Base-by-base conservation (phyloP, 805 yeast genomes). In the Starmerella apis region DNA sequence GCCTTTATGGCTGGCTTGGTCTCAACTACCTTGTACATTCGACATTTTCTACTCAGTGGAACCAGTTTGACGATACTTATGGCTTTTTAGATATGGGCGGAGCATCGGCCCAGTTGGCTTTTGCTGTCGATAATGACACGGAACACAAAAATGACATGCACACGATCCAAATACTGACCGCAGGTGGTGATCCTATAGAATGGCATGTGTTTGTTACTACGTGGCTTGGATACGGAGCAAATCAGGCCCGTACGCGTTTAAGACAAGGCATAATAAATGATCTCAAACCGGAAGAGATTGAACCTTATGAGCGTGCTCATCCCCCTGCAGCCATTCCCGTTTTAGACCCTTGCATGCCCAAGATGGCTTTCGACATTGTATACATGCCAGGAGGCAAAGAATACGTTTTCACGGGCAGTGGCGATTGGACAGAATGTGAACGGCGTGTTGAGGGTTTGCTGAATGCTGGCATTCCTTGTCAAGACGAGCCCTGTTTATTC, bases 21-120 rank as follows among this genome's bases (percentile, higher is more conserved):
- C 70, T 92, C 43, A 92, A 92, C 64, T 92, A 90, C 66, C 67
- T 92, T 49, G 75, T 82, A 66, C 61, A 60, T 36, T 45, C 46
- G 32, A 82, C 84, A 1, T 76, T 76, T 52, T 69, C 57, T n/a
- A 11, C 46, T 7, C 50, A 45, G 11, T 62, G 63, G 60, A 47
- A 67, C 3, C 52, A 52, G 11, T 55, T 58, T 6, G 48, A 48
- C 20, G 24, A 33, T 16, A 63, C 95, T 0, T 81, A 76, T 56
- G 98, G 98, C 4, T 90, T 92, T 59, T 83, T 92, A 90, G 98
- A 92, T 65, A 92, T 92, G 98, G 98, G 98, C 14, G 98, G 98
- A 13, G 98, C 98, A 0, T 86, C 96, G 1, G 86, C 96, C 0
- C 98, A 92, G 63, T 77, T 92, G 20, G 95, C 97, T 8, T 92